Conservation (phyloP, 305 asterid genomes). For the Solanum hybrid region DNA sequence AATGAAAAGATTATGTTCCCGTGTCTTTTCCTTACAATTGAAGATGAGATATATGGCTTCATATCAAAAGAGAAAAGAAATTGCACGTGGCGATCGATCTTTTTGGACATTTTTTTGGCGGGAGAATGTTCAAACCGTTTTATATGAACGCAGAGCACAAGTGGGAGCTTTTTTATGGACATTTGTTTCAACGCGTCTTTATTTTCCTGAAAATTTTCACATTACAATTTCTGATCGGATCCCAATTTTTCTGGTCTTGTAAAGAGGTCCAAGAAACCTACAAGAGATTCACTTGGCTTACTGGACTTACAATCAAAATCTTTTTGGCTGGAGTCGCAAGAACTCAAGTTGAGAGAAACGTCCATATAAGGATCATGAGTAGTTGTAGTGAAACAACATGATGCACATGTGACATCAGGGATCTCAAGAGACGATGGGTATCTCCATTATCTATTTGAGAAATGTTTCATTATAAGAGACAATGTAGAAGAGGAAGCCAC, state of each 20-base stretch:
- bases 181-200: constrained; percentile 50
- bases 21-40: constrained; percentile 42
- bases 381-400: constrained; percentile 64
- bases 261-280: constrained; percentile 54
- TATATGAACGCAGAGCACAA: constrained; percentile 52
- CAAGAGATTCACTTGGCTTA: constrained; percentile 39
- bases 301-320: constrained; percentile 22
- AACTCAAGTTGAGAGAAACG: constrained; percentile 51
- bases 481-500: background rate
- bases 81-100: constrained; percentile 56
- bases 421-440: constrained; percentile 51
- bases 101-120: constrained; percentile 41
- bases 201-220: constrained; percentile 47
- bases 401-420: constrained; percentile 59
- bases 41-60: constrained; percentile 58
- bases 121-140: constrained; percentile 61
- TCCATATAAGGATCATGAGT: constrained; percentile 68
- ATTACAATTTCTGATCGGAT: constrained; percentile 48
- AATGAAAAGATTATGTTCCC: constrained; percentile 43
- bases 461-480: constrained; percentile 14
- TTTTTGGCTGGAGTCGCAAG: constrained; percentile 6
- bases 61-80: constrained; percentile 66
- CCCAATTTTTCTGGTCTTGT: constrained; percentile 61
- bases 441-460: constrained; percentile 43
- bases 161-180: constrained; percentile 60